Conservation (phyloP, 129 eudicot genomes). For the Flaveria robusta region DNA sequence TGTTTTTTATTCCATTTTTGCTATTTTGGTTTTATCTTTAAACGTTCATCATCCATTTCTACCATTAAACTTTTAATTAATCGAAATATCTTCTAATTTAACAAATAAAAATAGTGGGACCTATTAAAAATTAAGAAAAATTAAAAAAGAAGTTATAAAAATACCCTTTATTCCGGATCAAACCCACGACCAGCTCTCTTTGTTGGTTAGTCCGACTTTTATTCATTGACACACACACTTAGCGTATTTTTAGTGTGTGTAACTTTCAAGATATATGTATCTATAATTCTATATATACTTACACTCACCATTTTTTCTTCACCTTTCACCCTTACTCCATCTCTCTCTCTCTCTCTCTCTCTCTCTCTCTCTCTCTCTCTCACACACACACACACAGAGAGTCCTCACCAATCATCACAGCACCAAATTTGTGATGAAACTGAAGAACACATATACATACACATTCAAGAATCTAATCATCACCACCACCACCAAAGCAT, state of each 20-base stretch:
- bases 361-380: background rate
- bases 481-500: conserved; percentile 12
- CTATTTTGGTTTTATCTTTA: no score
- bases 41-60: no score
- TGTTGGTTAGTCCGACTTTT: conserved; percentile 35
- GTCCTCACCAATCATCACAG: background rate
- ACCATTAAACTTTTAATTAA: no score
- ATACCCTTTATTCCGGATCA: conserved; percentile 10
- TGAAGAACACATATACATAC: background rate
- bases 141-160: no score
- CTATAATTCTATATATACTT: background rate
- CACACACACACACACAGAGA: conserved; percentile 4
- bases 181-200: conserved; percentile 30
- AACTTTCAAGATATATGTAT: background rate
- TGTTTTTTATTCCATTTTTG: no score
- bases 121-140: no score
- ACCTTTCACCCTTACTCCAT: conserved; percentile 14
- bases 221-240: conserved; percentile 27
- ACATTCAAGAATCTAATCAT: background rate
- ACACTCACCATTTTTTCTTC: conserved; percentile 22
- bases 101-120: no score
- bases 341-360: background rate
- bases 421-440: conserved; percentile 5
- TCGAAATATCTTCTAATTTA: no score
- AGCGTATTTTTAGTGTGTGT: conserved; percentile 39